Evolutionary conservation across 495 filamentous ascomycete species (phyloP).

Genomic region (Penicillium parvum): DNA sequence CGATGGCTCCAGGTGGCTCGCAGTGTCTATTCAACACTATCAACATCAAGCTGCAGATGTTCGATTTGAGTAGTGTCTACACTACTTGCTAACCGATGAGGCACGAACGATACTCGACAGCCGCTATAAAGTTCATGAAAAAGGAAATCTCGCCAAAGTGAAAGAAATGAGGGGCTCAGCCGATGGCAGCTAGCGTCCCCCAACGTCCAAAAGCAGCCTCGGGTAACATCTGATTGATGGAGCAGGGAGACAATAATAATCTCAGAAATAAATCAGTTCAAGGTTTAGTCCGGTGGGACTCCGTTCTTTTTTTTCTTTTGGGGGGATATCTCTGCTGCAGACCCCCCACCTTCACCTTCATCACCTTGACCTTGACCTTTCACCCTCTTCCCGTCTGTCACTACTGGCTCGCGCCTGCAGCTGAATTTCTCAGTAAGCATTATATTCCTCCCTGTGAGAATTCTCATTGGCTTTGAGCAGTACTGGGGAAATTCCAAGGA

Average conservation of each 20-base stretch:
- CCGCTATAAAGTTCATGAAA: no score
- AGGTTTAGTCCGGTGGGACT: conserved; percentile 19
- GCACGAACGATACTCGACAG: no score
- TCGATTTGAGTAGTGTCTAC: no score
- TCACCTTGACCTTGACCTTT: neutral
- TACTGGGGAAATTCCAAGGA: conserved; percentile 12
- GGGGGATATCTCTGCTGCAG: conserved; percentile 1
- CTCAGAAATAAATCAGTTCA: conserved; percentile 17
- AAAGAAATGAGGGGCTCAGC: conserved; percentile 15
- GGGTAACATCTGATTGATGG: conserved; percentile 25
- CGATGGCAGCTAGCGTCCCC: conserved; percentile 13
- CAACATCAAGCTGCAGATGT: no score
- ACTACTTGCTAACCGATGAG: no score
- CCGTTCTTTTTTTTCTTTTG: no score
- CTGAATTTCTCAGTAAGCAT: conserved; percentile 18
- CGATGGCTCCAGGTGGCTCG: no score
- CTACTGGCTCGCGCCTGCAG: neutral
- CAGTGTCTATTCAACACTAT: no score
- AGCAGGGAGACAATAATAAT: conserved; percentile 1
- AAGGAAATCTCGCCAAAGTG: neutral
- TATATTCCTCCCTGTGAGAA: conserved; percentile 9
- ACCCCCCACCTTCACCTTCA: neutral
- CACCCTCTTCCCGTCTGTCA: neutral
- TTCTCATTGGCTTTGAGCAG: conserved; percentile 15
- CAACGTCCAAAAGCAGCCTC: conserved; percentile 16